phyloP scores from a whole-genome alignment of 306 rosid genomes.

The Senna siamea region DNA sequence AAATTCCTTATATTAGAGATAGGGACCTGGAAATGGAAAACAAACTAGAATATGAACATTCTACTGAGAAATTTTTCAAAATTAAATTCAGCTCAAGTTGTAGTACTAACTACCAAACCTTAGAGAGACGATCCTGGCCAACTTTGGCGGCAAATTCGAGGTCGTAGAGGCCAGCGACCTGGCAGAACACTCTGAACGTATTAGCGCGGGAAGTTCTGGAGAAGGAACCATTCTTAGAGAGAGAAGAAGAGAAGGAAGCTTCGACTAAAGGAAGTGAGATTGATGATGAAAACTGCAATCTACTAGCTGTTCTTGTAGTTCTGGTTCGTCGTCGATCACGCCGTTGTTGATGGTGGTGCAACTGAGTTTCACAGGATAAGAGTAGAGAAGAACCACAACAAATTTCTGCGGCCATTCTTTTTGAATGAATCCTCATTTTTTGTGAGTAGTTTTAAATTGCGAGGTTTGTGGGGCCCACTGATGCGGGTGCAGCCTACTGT shows the following conservation, averaged over 20 bases:
- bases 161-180: conserved; percentile 51
- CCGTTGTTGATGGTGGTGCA: neutral
- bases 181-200: conserved; percentile 47
- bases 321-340: conserved; percentile 31
- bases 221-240: conserved; percentile 36
- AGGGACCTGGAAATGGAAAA: conserved; percentile 73
- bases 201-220: conserved; percentile 26
- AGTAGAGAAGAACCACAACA: conserved; percentile 60
- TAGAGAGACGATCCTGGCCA: conserved; percentile 80
- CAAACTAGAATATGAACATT: neutral
- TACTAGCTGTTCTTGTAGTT: conserved; percentile 35
- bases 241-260: conserved; percentile 27
- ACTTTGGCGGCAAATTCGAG: conserved; percentile 48
- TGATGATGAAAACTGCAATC: conserved; percentile 34
- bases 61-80: neutral
- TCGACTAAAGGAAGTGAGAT: conserved; percentile 25
- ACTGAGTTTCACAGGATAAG: conserved; percentile 69
- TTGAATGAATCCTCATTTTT: neutral
- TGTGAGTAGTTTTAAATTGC: neutral
- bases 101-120: conserved; percentile 26
- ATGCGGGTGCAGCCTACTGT: neutral
- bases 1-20: conserved; percentile 78
- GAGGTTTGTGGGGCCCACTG: neutral
- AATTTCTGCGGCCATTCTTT: conserved; percentile 69
- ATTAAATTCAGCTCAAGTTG: neutral